phyloP scores from a whole-genome alignment of 2,329 filamentous ascomycete genomes.

The Pseudocercospora macadamiae region DNA sequence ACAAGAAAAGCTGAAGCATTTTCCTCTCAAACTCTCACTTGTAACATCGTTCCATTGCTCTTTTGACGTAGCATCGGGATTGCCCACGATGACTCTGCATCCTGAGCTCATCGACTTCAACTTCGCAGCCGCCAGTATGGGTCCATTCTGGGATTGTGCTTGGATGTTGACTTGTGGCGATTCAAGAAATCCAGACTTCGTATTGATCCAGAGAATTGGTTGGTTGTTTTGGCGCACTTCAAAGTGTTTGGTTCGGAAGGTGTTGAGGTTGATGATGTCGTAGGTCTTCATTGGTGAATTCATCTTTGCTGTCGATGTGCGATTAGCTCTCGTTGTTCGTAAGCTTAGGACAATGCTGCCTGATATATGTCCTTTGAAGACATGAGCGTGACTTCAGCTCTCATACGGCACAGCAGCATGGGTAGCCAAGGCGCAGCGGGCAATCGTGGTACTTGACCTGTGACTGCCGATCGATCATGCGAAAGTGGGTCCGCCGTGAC shows the following conservation, averaged over 20 bases:
- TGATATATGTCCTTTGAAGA: neutral
- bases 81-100: constrained; percentile 15
- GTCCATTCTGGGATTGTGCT: neutral
- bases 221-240: constrained; percentile 15
- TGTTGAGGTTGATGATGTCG: constrained; percentile 10
- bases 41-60: constrained; percentile 16
- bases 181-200: constrained; percentile 5
- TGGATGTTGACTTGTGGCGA: constrained; percentile 11
- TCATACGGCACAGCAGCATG: neutral
- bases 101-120: constrained; percentile 6
- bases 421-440: neutral
- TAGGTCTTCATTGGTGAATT: constrained; percentile 8
- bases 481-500: neutral
- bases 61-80: constrained; percentile 8
- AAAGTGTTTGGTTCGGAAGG: constrained; percentile 10
- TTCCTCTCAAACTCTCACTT: constrained; percentile 6
- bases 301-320: neutral
- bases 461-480: neutral
- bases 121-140: constrained; percentile 5
- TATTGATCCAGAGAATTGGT: constrained; percentile 8
- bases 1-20: constrained; percentile 8
- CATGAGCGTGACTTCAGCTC: neutral
- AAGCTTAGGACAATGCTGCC: neutral
- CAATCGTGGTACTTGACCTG: neutral
- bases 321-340: neutral